Evolutionary conservation across 129 eudicot species (phyloP).

Genomic region (Helichrysum umbraculigerum): DNA sequence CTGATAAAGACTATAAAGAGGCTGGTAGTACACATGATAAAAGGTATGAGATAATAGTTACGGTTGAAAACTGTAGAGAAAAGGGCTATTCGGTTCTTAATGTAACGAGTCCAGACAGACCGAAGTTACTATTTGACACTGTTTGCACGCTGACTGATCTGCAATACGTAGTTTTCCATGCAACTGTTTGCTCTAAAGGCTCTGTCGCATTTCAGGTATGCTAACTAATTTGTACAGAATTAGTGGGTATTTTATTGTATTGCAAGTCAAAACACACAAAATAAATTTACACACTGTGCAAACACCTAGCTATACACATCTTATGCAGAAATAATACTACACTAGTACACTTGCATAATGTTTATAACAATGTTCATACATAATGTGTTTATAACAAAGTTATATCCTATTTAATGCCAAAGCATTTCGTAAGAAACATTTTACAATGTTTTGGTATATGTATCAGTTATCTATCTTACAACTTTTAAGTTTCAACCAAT

Average conservation of each 20-base stretch:
- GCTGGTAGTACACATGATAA: conserved; percentile 19
- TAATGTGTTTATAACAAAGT: too few species aligned
- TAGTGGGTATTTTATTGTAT: background rate
- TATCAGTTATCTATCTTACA: too few species aligned
- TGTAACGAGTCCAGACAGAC: conserved; percentile 74
- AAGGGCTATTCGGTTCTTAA: conserved; percentile 67
- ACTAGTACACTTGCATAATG: too few species aligned
- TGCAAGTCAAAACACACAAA: too few species aligned
- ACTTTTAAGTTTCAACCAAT: too few species aligned
- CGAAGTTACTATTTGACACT: conserved; percentile 80
- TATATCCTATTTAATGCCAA: too few species aligned
- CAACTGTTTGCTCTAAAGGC: conserved; percentile 62
- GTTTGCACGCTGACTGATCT: conserved; percentile 80
- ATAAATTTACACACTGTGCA: too few species aligned
- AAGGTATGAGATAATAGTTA: conserved; percentile 40
- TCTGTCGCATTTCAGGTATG: conserved; percentile 76
- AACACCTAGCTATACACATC: too few species aligned
- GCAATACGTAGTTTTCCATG: conserved; percentile 82
- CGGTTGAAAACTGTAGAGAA: conserved; percentile 55
- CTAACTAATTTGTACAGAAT: background rate
- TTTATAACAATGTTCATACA: too few species aligned
- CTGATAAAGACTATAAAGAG: conserved; percentile 57
- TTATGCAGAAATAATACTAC: too few species aligned
- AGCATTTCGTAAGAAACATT: too few species aligned
- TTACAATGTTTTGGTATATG: too few species aligned